phyloP scores from a whole-genome alignment of 2,329 filamentous ascomycete genomes.

The Cryphonectria parasitica region DNA sequence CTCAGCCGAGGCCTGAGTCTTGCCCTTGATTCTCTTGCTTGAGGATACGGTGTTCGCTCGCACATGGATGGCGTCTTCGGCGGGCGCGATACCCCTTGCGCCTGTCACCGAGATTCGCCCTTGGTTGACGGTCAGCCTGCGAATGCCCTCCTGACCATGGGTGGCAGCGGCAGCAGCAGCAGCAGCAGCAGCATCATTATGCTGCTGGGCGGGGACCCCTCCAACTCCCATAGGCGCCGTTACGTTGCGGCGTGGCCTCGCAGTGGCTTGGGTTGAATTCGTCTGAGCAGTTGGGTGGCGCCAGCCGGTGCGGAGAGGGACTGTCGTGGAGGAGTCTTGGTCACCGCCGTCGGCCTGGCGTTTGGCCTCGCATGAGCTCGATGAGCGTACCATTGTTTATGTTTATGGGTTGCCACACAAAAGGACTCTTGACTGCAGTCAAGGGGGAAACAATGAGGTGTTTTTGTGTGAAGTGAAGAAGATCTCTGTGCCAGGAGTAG shows the following conservation, averaged over 20 bases:
- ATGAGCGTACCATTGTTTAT: neutral
- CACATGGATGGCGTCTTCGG: neutral
- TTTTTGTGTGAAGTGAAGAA: too few relatives aligned
- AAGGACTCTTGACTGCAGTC: neutral
- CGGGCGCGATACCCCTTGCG: neutral
- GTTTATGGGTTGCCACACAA: too few relatives aligned
- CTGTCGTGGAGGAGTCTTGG: neutral
- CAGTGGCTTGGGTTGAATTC: neutral
- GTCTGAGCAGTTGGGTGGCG: neutral
- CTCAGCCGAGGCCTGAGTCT: neutral
- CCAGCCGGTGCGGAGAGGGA: conserved; percentile 3
- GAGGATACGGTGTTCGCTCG: neutral
- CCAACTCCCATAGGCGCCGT: neutral
- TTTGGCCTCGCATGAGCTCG: neutral
- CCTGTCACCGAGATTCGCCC: neutral
- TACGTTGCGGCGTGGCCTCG: neutral
- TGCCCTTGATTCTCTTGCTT: neutral
- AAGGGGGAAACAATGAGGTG: neutral
- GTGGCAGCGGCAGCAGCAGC: too few relatives aligned
- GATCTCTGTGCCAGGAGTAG: too few relatives aligned
- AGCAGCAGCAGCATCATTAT: neutral
- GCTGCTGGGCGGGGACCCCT: neutral
- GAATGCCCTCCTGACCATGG: neutral
- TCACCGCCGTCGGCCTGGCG: neutral
- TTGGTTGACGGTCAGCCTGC: neutral